Base-by-base conservation (phyloP, 75 land plant genomes). In the Selaginella tamariscina region DNA sequence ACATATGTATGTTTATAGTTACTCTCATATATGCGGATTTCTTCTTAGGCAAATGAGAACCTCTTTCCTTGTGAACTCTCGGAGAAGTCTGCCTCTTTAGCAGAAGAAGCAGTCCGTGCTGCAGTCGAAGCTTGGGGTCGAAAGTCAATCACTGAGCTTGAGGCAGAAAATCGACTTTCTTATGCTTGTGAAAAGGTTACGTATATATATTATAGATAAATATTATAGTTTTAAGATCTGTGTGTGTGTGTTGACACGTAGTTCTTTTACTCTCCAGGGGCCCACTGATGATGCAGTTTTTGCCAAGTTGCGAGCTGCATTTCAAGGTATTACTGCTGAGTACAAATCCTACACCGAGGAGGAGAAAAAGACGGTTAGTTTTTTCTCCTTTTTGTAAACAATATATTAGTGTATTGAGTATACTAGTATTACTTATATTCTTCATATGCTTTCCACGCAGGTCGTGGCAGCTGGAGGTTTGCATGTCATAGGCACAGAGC, bases 121-220 rank as follows among this genome's bases (percentile, higher is more conserved):
- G 97, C 99, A 67, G 89, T 83, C 56, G 74, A 82, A 74, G 63
- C 85, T 1, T 95, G 97, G 99, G 99, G 99, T 13, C 65, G 80
- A 70, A 91, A 77, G 70, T 77, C 87, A 31, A 73, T 91, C 65
- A 71, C 89, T 32, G 97, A 91, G 78, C 89, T 91, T 80, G 97
- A 87, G 76, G 99, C 89, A 54, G 99, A 95, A 69, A 96, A 95
- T 32, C 77, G 93, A 20, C 82, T 95, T 32, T 95, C 99, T 30
- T 95, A 91, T 82, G 83, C 92, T 56, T 95, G 92, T 74, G 99
- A 95, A 63, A 85, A 88, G 87, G 99, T 91, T n/a, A n/a, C n/a
- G n/a, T n/a, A n/a, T n/a, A n/a, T n/a, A 30, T 74, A 49, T 32
- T 70, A 32, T 62, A 27, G 56, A 0, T 30, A n/a, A 21, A 0